These are phyloP conservation scores for Quercus mongolica DNA, from an alignment of 306 rosid genomes.

Conservation along the genomic window DNA sequence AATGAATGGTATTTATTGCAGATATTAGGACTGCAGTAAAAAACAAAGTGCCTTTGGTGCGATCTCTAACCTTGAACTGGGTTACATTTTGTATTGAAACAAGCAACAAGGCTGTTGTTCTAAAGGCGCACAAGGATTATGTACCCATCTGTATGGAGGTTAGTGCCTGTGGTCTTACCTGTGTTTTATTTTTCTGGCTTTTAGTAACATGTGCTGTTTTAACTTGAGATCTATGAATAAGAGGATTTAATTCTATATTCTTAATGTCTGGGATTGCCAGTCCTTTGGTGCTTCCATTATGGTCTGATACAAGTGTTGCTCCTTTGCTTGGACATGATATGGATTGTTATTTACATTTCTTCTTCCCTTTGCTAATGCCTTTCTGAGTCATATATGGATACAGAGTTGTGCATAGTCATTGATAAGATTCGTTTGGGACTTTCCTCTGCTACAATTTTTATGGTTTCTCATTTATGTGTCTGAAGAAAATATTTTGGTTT, in stretches of 20 bases:
- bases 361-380: conserved; percentile 2
- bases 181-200: background rate
- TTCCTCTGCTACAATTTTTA: background rate
- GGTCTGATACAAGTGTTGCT: background rate
- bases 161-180: conserved; percentile 25
- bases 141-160: conserved; percentile 99
- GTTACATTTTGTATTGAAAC: conserved; percentile 90
- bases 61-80: conserved; percentile 85
- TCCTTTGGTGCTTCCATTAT: background rate
- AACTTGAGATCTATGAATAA: background rate
- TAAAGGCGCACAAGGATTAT: conserved; percentile 89
- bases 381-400: background rate
- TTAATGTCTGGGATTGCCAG: background rate
- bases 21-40: conserved; percentile 80
- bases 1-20: conserved; percentile 40
- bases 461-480: background rate
- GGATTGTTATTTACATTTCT: background rate
- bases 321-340: background rate
- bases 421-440: conserved; percentile 3
- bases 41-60: conserved; percentile 98
- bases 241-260: background rate
- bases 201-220: background rate
- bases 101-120: conserved; percentile 70
- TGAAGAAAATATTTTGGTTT: conserved; percentile 21
- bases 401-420: background rate